A percentile compares a stretch with the other conserved stretches of the same genome.
These are phyloP conservation scores for Aspergillus campestris DNA, from an alignment of 495 filamentous ascomycete species.

Conservation along the genomic window DNA sequence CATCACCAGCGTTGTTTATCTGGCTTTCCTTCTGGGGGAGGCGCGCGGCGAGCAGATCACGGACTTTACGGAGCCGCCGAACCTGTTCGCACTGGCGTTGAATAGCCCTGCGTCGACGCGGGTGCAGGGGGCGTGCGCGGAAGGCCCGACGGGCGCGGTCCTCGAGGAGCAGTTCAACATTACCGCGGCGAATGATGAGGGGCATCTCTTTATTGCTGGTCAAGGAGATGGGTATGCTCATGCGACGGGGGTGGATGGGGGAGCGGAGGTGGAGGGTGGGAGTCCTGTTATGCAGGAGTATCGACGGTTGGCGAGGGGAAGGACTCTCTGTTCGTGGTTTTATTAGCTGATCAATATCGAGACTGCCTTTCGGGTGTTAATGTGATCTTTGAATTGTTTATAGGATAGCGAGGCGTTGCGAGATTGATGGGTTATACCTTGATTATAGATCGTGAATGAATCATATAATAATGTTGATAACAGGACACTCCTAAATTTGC, in stretches of 20 bases:
- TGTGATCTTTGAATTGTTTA: no score
- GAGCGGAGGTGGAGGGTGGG: constrained; percentile 2
- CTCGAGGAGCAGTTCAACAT: constrained; percentile 54
- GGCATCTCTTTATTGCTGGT: constrained; percentile 30
- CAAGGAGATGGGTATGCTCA: constrained; percentile 19
- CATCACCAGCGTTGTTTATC: constrained; percentile 50
- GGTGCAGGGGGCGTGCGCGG: constrained; percentile 56
- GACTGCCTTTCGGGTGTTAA: neutral
- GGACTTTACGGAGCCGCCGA: constrained; percentile 69
- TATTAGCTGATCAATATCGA: constrained; percentile 13
- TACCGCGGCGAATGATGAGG: constrained; percentile 29
- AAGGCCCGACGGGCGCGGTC: constrained; percentile 45
- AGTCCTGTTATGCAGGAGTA: constrained; percentile 30
- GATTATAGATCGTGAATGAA: no score
- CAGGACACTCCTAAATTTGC: no score
- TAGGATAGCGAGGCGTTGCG: no score
- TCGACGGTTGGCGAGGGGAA: constrained; percentile 17
- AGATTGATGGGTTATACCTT: no score
- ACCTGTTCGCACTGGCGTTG: constrained; percentile 60
- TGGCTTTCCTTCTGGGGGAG: constrained; percentile 47
- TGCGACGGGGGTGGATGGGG: constrained; percentile 16
- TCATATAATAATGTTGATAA: no score
- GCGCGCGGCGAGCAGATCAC: constrained; percentile 50
- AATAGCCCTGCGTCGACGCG: constrained; percentile 52
- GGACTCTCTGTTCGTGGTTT: constrained; percentile 17